These are phyloP conservation scores for Psilocybe cubensis DNA, from an alignment of 768 basidiomycete species.

Conservation along the genomic window DNA sequence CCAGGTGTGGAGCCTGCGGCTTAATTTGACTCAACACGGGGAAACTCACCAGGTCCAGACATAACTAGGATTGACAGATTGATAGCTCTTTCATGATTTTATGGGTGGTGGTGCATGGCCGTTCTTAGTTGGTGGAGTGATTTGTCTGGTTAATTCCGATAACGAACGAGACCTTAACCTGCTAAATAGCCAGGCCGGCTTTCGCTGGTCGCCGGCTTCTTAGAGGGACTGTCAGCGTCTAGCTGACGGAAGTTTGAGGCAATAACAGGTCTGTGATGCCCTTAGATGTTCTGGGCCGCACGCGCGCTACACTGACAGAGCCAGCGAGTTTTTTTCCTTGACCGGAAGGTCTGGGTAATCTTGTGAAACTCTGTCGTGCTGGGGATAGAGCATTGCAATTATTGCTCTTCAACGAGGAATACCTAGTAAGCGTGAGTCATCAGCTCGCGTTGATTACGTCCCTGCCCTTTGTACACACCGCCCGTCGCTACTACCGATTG, in stretches of 20 bases:
- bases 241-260: slow-evolving; percentile 69
- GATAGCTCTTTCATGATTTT: slow-evolving; percentile 86
- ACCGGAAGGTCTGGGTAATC: slow-evolving; percentile 64
- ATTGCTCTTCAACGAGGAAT: slow-evolving; percentile 93
- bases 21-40: slow-evolving; percentile 87
- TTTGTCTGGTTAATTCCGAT: slow-evolving; percentile 98
- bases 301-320: slow-evolving; percentile 88
- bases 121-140: slow-evolving; percentile 92
- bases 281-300: slow-evolving; percentile 91
- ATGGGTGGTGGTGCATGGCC: slow-evolving; percentile 90
- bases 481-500: slow-evolving; percentile 91
- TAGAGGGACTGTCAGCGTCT: slow-evolving; percentile 9
- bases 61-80: slow-evolving; percentile 80
- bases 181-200: slow-evolving; percentile 87
- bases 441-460: slow-evolving; percentile 89
- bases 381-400: slow-evolving; percentile 92
- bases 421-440: slow-evolving; percentile 88
- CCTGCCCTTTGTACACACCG: slow-evolving; percentile 92
- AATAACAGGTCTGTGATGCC: slow-evolving; percentile 93
- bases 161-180: slow-evolving; percentile 93
- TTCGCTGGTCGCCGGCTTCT: slow-evolving; percentile 73
- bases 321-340: slow-evolving; percentile 82
- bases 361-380: slow-evolving; percentile 39
- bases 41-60: slow-evolving; percentile 83
- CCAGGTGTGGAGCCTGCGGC: slow-evolving; percentile 77